Evolutionary conservation across 2,329 filamentous ascomycete genomes (phyloP).

Genomic region (Fusarium piperis): DNA sequence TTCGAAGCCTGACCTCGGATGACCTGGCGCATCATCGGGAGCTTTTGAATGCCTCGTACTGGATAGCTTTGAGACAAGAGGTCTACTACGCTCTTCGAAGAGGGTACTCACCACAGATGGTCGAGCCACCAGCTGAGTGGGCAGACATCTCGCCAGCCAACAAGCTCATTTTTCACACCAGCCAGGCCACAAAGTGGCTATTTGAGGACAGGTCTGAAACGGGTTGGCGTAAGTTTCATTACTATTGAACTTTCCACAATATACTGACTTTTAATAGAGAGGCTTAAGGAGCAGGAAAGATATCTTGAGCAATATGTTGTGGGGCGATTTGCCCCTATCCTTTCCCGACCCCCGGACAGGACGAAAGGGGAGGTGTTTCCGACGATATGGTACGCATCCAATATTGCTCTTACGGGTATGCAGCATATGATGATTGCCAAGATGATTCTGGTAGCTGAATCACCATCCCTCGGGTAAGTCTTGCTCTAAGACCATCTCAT

Average conservation of each 20-base stretch:
- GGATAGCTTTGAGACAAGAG: conserved; percentile 34
- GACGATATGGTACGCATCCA: conserved; percentile 29
- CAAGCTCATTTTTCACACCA: conserved; percentile 31
- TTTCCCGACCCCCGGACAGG: conserved; percentile 15
- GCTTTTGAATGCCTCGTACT: conserved; percentile 25
- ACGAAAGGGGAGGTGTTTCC: conserved; percentile 30
- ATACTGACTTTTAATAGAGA: not conserved
- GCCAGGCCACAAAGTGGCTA: conserved; percentile 30
- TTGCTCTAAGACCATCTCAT: rapidly evolving
- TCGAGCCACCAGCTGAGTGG: conserved; percentile 27
- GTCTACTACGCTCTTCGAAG: conserved; percentile 27
- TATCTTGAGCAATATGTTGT: conserved; percentile 20
- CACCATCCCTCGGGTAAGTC: conserved; percentile 20
- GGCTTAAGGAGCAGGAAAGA: conserved; percentile 27
- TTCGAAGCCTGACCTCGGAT: conserved; percentile 23
- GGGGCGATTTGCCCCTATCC: not conserved
- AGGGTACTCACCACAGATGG: conserved; percentile 33
- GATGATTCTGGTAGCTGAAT: conserved; percentile 34
- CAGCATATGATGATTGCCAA: conserved; percentile 40
- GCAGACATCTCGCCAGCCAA: conserved; percentile 33
- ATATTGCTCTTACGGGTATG: conserved; percentile 30
- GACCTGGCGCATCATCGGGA: conserved; percentile 24
- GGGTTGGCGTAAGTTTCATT: conserved; percentile 26
- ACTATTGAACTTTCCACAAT: rapidly evolving
- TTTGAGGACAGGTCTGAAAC: conserved; percentile 24